phyloP scores from a whole-genome alignment of 352 stramenopile genomes.

The Albugo laibachii region DNA sequence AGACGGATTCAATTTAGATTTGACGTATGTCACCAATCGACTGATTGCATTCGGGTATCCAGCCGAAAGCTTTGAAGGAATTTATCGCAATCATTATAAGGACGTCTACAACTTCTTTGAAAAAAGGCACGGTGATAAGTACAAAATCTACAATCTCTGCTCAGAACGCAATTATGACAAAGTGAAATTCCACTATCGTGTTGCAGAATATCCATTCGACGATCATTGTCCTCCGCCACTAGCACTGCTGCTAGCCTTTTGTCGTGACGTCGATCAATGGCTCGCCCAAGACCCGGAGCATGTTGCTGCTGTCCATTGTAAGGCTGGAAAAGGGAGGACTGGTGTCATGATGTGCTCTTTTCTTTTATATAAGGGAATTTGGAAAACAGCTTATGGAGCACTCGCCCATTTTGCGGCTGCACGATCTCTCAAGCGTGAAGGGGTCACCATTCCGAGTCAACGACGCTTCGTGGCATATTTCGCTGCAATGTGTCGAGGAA shows the following conservation, averaged over 20 bases:
- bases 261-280: slow-evolving; percentile 34
- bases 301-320: slow-evolving; percentile 81
- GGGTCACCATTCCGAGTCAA: slow-evolving; percentile 70
- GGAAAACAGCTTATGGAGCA: slow-evolving; percentile 27
- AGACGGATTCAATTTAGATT: slow-evolving; percentile 83
- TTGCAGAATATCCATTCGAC: slow-evolving; percentile 67
- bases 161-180: slow-evolving; percentile 67
- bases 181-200: slow-evolving; percentile 54
- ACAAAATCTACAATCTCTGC: slow-evolving; percentile 86
- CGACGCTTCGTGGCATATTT: slow-evolving; percentile 66
- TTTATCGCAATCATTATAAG: slow-evolving; percentile 81
- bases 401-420: slow-evolving; percentile 50
- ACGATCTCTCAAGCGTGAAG: slow-evolving; percentile 52
- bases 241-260: slow-evolving; percentile 50
- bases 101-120: slow-evolving; percentile 84
- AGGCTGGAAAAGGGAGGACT: slow-evolving; percentile 79
- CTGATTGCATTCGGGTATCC: slow-evolving; percentile 83
- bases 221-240: slow-evolving; percentile 74
- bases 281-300: slow-evolving; percentile 33
- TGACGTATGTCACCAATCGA: slow-evolving; percentile 77
- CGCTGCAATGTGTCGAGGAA: slow-evolving; percentile 21
- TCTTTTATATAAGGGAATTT: slow-evolving; percentile 43
- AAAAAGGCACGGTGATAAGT: slow-evolving; percentile 43
- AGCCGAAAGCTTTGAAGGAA: slow-evolving; percentile 62
- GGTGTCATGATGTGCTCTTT: slow-evolving; percentile 77